Base-by-base conservation (phyloP, 108 stramenopile genomes). In the Cyclotella atomus region DNA sequence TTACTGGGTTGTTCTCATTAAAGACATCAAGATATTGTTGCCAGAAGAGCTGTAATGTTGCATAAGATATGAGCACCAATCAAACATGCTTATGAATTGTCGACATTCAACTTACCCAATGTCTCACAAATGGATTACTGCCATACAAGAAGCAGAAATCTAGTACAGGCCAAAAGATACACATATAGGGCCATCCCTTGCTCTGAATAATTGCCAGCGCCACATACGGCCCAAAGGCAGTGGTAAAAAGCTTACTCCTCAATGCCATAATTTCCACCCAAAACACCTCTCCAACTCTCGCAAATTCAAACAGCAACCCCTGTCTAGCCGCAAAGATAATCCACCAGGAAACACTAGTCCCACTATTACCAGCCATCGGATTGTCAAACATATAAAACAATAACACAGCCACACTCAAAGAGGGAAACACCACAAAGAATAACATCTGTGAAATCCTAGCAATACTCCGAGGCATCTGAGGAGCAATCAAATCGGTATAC, bases 201-300 rank as follows among this genome's bases (percentile, higher is more conserved):
- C 71, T 73, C 71, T 82, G 81, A 35, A 82, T 78, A 16, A 82
- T 43, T 7, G 71, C 68, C 43, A 78, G 59, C n/a, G 71, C 47
- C 3, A 82, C 72, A 59, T 74, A 77, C 0, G 81, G 81, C 21
- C 81, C 81, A 17, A 75, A 64, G 2, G 52, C 70, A 8, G 16
- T 62, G 15, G 65, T 73, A 46, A 78, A 77, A 12, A 78, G 27
- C 15, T 38, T 41, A 78, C 74, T 82, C 44, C 81, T 55, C 72
- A 82, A 55, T 10, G 77, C 76, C 20, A 74, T 59, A 50, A 77
- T 76, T 23, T 82, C 81, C 23, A 82, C 76, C 76, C 76, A 76
- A 62, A 82, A 82, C 3, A 74, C 49, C 57, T 82, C 71, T 5
- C 76, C 73, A 0, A 68, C 59, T 28, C 65, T 25, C 3, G 77